Percentiles rank a stretch among this genome's conserved stretches.
phyloP scores from a whole-genome alignment of 371 early-diverging fungal genomes.

The Lichtheimia hyalospora region DNA sequence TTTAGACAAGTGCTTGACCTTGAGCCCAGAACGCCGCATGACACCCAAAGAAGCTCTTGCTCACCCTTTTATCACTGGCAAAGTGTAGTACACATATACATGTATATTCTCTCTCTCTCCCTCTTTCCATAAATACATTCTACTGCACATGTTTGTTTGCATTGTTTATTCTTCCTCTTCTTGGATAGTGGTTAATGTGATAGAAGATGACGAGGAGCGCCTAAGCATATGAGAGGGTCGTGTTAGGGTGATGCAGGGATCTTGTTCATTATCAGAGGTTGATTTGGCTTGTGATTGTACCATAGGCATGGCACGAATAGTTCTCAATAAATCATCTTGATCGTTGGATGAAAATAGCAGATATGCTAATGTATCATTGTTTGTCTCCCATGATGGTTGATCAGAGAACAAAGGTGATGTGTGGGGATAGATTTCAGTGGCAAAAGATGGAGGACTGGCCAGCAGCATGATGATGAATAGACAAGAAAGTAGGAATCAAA shows the following conservation, averaged over 20 bases:
- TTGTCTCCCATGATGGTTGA: background rate
- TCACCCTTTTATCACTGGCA: constrained; percentile 86
- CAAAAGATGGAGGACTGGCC: constrained; percentile 2
- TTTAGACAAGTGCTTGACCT: constrained; percentile 79
- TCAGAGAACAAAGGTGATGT: constrained; percentile 2
- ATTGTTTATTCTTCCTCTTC: no score
- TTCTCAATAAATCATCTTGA: background rate
- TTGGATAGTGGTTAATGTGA: no score
- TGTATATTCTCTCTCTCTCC: background rate
- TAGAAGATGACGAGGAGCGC: no score
- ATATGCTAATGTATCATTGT: no score
- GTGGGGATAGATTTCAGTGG: constrained; percentile 11
- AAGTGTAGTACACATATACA: constrained; percentile 14
- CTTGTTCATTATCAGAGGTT: background rate
- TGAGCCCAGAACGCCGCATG: constrained; percentile 91
- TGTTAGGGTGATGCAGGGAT: background rate
- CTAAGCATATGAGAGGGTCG: background rate
- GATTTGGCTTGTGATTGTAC: background rate
- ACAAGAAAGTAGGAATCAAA: background rate
- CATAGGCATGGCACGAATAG: background rate
- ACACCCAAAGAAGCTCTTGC: constrained; percentile 88
- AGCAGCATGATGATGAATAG: constrained; percentile 4
- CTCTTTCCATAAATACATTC: background rate
- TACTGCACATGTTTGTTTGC: background rate
- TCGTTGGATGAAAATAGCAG: background rate